Base-by-base conservation (phyloP, 257 asterid genomes). In the Solanum virginianum region DNA sequence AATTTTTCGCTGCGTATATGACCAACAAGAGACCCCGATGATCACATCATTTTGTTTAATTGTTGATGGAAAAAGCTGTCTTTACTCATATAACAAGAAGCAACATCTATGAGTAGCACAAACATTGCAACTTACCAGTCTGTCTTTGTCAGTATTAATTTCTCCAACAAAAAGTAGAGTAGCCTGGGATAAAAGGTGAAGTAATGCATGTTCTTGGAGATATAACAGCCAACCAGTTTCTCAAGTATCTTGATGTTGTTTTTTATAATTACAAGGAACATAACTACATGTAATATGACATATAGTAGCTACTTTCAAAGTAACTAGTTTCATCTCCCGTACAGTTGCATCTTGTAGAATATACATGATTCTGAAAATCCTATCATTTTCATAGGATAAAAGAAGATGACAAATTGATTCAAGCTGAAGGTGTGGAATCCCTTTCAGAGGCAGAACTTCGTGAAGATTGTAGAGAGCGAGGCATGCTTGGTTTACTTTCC, bases 371-470 rank as follows among this genome's bases (percentile, higher is more conserved):
- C 47, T 55, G 29, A 20, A 70, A 12, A 49, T 69, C 87, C 79
- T 39, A 75, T 77, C 81, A 77, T 77, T 49, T 83, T 79, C 85
- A 56, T 84, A 95, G 98, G 74, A 89, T 94, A 71, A 95, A 94
- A 92, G 85, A 89, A 29, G 98, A 95, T 79, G 98, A 95, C 90
- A 91, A 89, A 86, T 66, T 94, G 91, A 95, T 95, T 89, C 96
- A 94, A 88, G 90, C 97, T 12, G 98, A 95, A 87, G 98, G 98
- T 12, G 92, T 95, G 84, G 97, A 95, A 85, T 93, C 98, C 84
- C 97, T 94, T 74, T 92, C 98, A 84, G 98, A 95, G 85, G 94
- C 97, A 86, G 98, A 95, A 90, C 98, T 95, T 74, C 97, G 95
- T 87, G 97, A 95, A 89, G 98, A 93, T 86, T 95, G 98, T 85